phyloP scores from a whole-genome alignment of 2,329 filamentous ascomycete species.

The Claviceps citrina region DNA sequence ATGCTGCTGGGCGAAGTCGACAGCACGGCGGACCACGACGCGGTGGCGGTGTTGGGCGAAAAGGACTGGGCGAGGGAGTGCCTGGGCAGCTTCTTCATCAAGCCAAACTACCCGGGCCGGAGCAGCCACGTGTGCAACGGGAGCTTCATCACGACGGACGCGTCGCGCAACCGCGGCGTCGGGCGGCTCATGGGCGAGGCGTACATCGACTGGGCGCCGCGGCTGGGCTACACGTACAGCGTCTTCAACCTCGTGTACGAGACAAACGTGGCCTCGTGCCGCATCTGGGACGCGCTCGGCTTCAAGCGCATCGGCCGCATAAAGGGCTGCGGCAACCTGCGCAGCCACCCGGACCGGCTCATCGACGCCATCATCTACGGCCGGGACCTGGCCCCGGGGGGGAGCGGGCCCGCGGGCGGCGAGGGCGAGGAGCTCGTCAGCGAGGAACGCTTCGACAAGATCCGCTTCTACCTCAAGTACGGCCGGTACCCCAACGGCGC shows the following conservation, averaged over 20 bases:
- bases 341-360: constrained; percentile 51
- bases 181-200: constrained; percentile 62
- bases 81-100: constrained; percentile 83
- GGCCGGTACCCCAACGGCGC: constrained; percentile 85
- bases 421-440: constrained; percentile 72
- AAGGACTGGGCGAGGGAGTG: constrained; percentile 69
- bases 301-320: constrained; percentile 86
- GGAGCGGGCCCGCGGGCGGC: too few species aligned
- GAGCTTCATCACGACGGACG: constrained; percentile 60
- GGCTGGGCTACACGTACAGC: constrained; percentile 76
- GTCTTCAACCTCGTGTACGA: constrained; percentile 93
- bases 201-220: constrained; percentile 63
- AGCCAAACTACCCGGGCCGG: constrained; percentile 81
- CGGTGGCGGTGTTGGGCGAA: constrained; percentile 41
- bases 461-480: constrained; percentile 91
- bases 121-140: constrained; percentile 87
- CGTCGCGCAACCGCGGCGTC: constrained; percentile 57
- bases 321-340: constrained; percentile 53
- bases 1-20: constrained; percentile 71
- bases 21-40: constrained; percentile 42
- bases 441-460: constrained; percentile 97
- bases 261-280: constrained; percentile 77
- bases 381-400: constrained; percentile 39
- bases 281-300: constrained; percentile 81
- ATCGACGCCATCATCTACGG: constrained; percentile 71